These are phyloP conservation scores for Talaromyces ruber DNA, from an alignment of 495 filamentous ascomycete species.

Conservation along the genomic window DNA sequence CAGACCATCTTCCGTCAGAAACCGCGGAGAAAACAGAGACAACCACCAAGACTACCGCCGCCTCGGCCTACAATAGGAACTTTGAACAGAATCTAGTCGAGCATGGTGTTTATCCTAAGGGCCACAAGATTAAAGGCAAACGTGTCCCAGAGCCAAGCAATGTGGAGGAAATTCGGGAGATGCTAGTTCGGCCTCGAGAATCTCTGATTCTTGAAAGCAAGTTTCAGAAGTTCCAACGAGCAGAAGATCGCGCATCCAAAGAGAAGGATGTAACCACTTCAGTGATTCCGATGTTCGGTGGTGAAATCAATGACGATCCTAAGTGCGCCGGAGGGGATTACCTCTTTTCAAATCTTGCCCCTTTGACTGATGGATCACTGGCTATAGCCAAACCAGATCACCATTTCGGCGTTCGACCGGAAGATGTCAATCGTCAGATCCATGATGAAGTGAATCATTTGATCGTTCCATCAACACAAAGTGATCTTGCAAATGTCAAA, in stretches of 20 bases:
- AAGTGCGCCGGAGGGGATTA: conserved; percentile 11
- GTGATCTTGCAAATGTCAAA: conserved; percentile 8
- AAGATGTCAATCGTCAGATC: neutral
- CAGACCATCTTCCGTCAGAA: neutral
- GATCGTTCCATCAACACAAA: neutral
- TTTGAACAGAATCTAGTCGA: neutral
- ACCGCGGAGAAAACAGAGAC: neutral
- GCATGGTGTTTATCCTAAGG: neutral
- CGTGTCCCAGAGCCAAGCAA: neutral
- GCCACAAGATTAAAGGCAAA: neutral
- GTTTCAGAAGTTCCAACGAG: neutral
- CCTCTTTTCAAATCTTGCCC: neutral
- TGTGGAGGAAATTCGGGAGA: neutral
- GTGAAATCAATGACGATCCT: conserved; percentile 9
- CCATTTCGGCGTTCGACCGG: neutral
- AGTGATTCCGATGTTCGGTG: conserved; percentile 21
- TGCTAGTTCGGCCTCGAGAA: neutral
- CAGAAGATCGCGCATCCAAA: neutral
- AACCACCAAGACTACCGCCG: neutral
- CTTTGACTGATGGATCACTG: neutral
- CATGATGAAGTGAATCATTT: neutral
- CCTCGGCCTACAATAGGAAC: neutral
- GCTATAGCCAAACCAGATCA: neutral
- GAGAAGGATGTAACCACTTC: neutral
- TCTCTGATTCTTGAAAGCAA: neutral